A percentile compares a stretch with the other conserved stretches of the same genome.
These are phyloP conservation scores for Dunaliella primolecta DNA, from an alignment of 139 green algal genomes.

Conservation along the genomic window DNA sequence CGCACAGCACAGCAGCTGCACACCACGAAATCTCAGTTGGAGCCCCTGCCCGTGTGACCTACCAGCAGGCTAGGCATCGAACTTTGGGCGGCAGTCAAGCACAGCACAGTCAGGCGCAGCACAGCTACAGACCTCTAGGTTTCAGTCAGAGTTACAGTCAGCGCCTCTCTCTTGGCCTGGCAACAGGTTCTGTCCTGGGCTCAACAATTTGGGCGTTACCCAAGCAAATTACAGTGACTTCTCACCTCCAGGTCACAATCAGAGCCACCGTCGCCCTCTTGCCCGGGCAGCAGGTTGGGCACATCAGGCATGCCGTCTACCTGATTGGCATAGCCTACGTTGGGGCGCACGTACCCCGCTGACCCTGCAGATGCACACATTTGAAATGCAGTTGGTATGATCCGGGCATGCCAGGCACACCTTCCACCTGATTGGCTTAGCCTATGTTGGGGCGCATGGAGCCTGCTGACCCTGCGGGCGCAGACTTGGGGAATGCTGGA, in stretches of 20 bases:
- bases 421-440: not conserved
- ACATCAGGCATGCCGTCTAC: constrained; percentile 17
- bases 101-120: too few species aligned
- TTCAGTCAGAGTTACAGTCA: not conserved
- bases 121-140: too few species aligned
- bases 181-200: not conserved
- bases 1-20: too few species aligned
- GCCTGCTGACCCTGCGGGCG: not conserved
- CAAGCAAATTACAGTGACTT: not conserved
- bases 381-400: too few species aligned
- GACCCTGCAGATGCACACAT: too few species aligned
- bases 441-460: not conserved
- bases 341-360: constrained; percentile 18
- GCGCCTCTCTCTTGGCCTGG: not conserved
- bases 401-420: too few species aligned
- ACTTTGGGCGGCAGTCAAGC: not conserved
- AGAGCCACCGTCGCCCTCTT: constrained; percentile 41
- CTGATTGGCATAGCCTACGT: not conserved
- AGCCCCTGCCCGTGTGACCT: too few species aligned
- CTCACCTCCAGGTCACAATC: constrained; percentile 38
- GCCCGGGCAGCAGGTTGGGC: not conserved
- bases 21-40: too few species aligned
- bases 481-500: too few species aligned
- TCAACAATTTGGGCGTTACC: not conserved
- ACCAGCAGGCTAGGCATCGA: not conserved